Base-by-base conservation (phyloP, 768 basidiomycete genomes). In the Boletus rufocinnamomeus region DNA sequence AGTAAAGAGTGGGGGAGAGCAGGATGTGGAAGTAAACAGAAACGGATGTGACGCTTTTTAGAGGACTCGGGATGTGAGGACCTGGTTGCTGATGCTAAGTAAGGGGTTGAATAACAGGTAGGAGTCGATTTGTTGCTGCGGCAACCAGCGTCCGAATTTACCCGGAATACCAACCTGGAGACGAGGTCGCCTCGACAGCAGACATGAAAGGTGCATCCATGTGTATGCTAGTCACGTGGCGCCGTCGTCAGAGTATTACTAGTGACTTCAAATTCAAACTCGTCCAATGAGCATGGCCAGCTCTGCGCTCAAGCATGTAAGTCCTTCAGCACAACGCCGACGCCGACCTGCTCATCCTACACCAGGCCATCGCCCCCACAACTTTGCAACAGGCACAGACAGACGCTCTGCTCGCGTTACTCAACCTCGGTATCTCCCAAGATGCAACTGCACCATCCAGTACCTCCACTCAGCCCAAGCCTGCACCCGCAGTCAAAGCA, bases 321-420 rank as follows among this genome's bases (percentile, higher is more conserved):
- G 75, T 64, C 51, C 0, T 21, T n/a, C 41, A 11, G 44, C n/a
- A 32, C 48, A 17, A 6, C 27, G 38, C 35, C 25, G 17, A 2
- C 16, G 16, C 13, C 4, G 41, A 61, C 60, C 50, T 54, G n/a
- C 49, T 79, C 74, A 73, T 54, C 73, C 70, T 64, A 63, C 65
- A 32, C 52, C 60, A 81, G 69, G 74, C 72, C 35, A 72, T 76
- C 50, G 68, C 82, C 10, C 69, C 82, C 43, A 70, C 78, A 46
- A 91, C 93, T 3, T 81, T 99, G 48, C 93, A 97, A 66, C 88
- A 93, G 71, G 82, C 87, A 4, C 97, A 98, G 75, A 94, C 93
- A 16, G 80, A 83, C 61, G 89, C 95, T 3, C 79, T 99, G 38
- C 82, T 95, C 28, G 82, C 87, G 16, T 77, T 99, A 30, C 85